Base-by-base conservation (phyloP, 192 early-diverging fungal genomes). In the Dissophora ornata region DNA sequence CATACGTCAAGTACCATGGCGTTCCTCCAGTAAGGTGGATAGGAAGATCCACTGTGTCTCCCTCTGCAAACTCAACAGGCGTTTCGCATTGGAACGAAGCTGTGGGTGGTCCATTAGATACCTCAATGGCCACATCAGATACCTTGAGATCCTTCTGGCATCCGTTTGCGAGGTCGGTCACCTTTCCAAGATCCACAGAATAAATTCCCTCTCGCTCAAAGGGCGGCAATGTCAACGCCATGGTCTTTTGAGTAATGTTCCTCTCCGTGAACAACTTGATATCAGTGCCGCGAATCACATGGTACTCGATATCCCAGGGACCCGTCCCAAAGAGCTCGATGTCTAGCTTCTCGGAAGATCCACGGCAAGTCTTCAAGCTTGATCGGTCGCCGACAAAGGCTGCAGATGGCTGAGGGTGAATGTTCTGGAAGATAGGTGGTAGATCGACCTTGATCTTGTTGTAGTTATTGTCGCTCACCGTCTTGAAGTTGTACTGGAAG, bases 401-500 rank as follows among this genome's bases (percentile, higher is more conserved):
- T 8, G 70, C 70, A 8, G 70, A 74, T 13, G 70, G 70, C 40
- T 74, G 70, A 30, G 70, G 70, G 25, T 74, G 70, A 16, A 74
- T 74, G 48, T 74, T 74, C 19, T 74, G 70, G 47, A 74, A 38
- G 24, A 74, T 29, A 16, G 70, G 56, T 8, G 70, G 62, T 12
- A 65, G 54, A 25, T 65, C 32, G 41, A 74, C 56, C 40, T 57
- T 59, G 36, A 59, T 28, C 2, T 40, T 32, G 4, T 51, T 40
- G 40, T 74, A 74, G 33, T 74, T 74, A 26, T 59, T 74, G 70
- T 74, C 70, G 22, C 62, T 74, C 26, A 74, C 70, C 15, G 70
- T 57, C 40, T 51, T 74, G 49, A 74, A 74, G 19, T 51, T 40
- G 33, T 74, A 74, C 49, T 65, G 21, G 38, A 65, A 74, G 26